Base-by-base conservation (phyloP, 345 rosid species). In the Arabidopsis suecica region DNA sequence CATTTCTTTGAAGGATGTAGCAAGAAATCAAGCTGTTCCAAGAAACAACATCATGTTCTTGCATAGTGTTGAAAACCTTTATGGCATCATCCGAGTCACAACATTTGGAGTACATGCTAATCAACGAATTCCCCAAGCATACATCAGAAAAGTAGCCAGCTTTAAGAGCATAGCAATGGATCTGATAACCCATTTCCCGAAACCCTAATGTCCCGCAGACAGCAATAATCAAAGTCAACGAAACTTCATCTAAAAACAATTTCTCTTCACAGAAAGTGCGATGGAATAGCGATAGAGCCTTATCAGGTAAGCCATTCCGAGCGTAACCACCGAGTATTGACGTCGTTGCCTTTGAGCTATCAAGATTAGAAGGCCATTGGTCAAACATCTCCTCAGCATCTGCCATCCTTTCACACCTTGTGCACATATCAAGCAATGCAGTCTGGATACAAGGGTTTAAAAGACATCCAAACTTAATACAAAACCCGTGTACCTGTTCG, bases 21-120 rank as follows among this genome's bases (percentile, higher is more conserved):
- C 90, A 87, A 4, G 89, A 78, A 63, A 94, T 77, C 80, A 94
- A 83, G 74, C 89, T 79, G 81, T 91, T 91, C 96, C 96, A 91
- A 6, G 95, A 89, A 60, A 90, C 85, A 70, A 83, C 50, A 65
- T 91, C 86, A 34, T 74, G 88, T 32, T 63, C 65, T 25, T 66
- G 80, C 89, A 89, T 87, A 2, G 32, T 12, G 68, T 84, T 63
- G 65, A 91, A 91, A 42, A 80, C 72, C 77, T 77, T 83, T 50
- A 84, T 73, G 28, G 97, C 89, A 48, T 79, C 79, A 50, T 34
- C 66, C 44, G 73, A 80, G 76, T 70, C 73, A 63, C 70, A 82
- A 82, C 91, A 88, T 84, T 88, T 87, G 2, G 89, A 82, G 72
- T 89, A 89, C 97, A 88, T 88, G 82, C 91, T 84, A 65, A 87